These are phyloP conservation scores for Globisporangium carolinianum DNA, from an alignment of 352 stramenopile species.

Conservation along the genomic window DNA sequence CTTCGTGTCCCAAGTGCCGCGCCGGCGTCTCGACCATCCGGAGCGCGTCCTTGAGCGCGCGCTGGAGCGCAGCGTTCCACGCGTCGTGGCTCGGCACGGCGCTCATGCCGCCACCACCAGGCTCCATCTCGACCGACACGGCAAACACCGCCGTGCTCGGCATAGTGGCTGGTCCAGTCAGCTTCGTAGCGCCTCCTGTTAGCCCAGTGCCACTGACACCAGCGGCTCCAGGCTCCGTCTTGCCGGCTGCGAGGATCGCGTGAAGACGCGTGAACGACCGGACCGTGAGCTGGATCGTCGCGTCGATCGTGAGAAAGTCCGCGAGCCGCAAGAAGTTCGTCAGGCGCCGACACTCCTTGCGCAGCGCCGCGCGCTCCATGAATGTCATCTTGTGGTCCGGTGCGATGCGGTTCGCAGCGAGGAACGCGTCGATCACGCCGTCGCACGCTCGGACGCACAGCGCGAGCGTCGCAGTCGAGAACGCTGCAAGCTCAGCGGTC, in stretches of 20 bases:
- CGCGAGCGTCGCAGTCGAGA: conserved; percentile 62
- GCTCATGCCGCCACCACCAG: conserved; percentile 21
- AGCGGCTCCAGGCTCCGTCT: conserved; percentile 16
- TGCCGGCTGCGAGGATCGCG: conserved; percentile 41
- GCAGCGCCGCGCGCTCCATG: conserved; percentile 90
- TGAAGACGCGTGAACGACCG: conserved; percentile 65
- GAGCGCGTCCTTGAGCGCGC: conserved; percentile 78
- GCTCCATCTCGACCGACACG: conserved; percentile 61
- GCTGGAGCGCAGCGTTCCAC: conserved; percentile 65
- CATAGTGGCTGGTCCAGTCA: not conserved
- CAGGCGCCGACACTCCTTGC: conserved; percentile 88
- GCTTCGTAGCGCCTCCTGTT: not conserved
- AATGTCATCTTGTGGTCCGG: conserved; percentile 95
- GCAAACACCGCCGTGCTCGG: conserved; percentile 55
- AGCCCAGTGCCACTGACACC: not conserved
- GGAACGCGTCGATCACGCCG: conserved; percentile 89
- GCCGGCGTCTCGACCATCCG: conserved; percentile 85
- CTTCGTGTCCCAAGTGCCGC: conserved; percentile 74
- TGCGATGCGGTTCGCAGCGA: conserved; percentile 89
- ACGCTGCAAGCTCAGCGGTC: conserved; percentile 45
- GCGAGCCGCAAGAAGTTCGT: conserved; percentile 90
- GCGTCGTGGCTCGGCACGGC: conserved; percentile 54
- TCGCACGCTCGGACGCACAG: conserved; percentile 89
- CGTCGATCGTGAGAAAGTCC: conserved; percentile 89
- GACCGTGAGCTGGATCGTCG: conserved; percentile 83